Evolutionary conservation across 345 rosid genomes (phyloP).

Genomic region (Linum tenue): DNA sequence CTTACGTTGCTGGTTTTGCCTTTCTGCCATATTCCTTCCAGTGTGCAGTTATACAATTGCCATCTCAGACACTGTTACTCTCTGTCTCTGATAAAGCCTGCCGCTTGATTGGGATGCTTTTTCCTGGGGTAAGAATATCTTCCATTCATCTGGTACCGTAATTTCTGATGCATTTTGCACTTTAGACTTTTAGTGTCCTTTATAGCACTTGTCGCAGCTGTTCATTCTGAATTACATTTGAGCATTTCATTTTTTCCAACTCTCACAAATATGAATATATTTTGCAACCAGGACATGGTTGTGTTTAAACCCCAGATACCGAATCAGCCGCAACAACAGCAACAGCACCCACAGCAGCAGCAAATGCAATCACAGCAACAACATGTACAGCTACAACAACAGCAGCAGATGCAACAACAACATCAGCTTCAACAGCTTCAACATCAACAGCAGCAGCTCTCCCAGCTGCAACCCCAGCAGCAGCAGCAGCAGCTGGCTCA

Average conservation of each 20-base stretch:
- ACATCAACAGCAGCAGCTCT: slow-evolving; percentile 6
- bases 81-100: slow-evolving; percentile 91
- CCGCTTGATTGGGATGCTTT: slow-evolving; percentile 96
- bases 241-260: background rate
- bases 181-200: background rate
- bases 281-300: slow-evolving; percentile 70
- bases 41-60: slow-evolving; percentile 97
- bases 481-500: slow-evolving; percentile 19
- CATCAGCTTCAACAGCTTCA: slow-evolving; percentile 15
- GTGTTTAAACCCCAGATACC: slow-evolving; percentile 84
- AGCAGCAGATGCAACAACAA: slow-evolving; percentile 18
- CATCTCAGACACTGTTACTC: slow-evolving; percentile 84
- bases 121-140: slow-evolving; percentile 70
- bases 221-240: background rate
- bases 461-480: slow-evolving; percentile 7
- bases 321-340: slow-evolving; percentile 48
- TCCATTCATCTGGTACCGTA: background rate
- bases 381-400: slow-evolving; percentile 28
- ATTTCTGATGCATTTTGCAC: background rate
- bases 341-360: slow-evolving; percentile 20
- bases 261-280: background rate
- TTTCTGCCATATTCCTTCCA: slow-evolving; percentile 10
- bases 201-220: background rate
- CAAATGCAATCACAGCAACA: slow-evolving; percentile 25
- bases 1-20: background rate